Conservation (phyloP, 768 basidiomycete genomes). For the Hygrocybe coccinea region DNA sequence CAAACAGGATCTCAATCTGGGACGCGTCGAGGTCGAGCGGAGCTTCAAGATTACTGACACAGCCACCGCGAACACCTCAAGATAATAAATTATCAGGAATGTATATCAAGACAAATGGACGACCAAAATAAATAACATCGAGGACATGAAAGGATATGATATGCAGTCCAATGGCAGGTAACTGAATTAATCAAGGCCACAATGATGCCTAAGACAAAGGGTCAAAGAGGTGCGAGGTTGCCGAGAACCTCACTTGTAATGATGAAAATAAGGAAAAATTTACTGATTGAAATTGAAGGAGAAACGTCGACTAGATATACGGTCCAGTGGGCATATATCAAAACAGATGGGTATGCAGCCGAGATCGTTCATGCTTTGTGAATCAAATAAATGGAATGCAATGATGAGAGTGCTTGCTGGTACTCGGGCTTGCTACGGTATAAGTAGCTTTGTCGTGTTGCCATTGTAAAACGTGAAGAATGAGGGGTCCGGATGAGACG, state of each 20-base stretch:
- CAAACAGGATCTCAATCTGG: background rate
- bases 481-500: background rate
- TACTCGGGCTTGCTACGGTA: slow-evolving; percentile 8
- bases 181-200: background rate
- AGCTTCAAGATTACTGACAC: too few species aligned
- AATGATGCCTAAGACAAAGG: background rate
- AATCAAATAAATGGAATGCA: slow-evolving; percentile 18
- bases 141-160: too few species aligned
- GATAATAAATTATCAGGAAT: too few species aligned
- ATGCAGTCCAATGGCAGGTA: background rate
- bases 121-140: too few species aligned
- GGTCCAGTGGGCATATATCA: slow-evolving; percentile 21
- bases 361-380: slow-evolving; percentile 17
- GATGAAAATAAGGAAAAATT: background rate
- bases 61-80: too few species aligned
- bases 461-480: background rate
- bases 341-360: slow-evolving; percentile 21
- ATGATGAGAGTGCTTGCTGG: slow-evolving; percentile 8
- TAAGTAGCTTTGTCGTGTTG: slow-evolving; percentile 1
- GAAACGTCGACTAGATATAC: slow-evolving; percentile 7
- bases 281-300: slow-evolving; percentile 8
- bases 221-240: background rate
- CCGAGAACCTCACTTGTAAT: background rate
- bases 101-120: too few species aligned
- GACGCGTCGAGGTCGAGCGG: background rate